Conservation (phyloP, 2,329 filamentous ascomycete species). For the Pestalotiopsis sp. region DNA sequence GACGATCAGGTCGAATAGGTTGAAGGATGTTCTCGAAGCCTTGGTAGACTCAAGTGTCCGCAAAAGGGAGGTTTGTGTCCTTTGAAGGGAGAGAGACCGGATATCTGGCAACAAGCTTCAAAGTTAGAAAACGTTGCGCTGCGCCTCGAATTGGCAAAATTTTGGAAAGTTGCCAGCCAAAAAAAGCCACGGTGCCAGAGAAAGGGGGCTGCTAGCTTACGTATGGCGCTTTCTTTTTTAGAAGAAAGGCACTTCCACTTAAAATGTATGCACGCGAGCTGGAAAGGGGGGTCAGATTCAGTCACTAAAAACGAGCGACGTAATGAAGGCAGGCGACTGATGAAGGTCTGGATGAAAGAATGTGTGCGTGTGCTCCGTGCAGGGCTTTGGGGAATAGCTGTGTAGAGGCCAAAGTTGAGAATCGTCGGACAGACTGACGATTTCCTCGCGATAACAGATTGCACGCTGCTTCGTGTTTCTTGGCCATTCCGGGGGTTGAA, state of each 20-base stretch:
- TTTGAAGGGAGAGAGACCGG: background rate
- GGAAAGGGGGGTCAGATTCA: background rate
- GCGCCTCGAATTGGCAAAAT: background rate
- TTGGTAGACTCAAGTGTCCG: background rate
- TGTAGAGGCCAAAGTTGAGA: background rate
- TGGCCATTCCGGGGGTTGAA: background rate
- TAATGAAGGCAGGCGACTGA: background rate
- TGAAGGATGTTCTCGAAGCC: background rate
- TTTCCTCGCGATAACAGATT: constrained; percentile 6
- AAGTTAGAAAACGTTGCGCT: background rate
- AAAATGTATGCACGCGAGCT: background rate
- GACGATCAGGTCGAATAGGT: background rate
- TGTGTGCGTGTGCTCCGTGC: background rate
- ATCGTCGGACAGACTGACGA: background rate
- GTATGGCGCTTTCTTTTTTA: background rate
- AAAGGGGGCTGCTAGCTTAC: constrained; percentile 12
- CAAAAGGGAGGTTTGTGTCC: background rate
- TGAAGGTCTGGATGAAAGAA: background rate
- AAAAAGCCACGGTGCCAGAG: background rate
- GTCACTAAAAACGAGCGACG: background rate
- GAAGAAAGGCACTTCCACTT: background rate
- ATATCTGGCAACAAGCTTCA: constrained; percentile 1
- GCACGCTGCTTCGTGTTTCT: background rate
- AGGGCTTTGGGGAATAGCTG: background rate
- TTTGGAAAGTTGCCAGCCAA: background rate